These are phyloP conservation scores for Mucor velutinosus DNA, from an alignment of 371 early-diverging fungal genomes.

Conservation along the genomic window DNA sequence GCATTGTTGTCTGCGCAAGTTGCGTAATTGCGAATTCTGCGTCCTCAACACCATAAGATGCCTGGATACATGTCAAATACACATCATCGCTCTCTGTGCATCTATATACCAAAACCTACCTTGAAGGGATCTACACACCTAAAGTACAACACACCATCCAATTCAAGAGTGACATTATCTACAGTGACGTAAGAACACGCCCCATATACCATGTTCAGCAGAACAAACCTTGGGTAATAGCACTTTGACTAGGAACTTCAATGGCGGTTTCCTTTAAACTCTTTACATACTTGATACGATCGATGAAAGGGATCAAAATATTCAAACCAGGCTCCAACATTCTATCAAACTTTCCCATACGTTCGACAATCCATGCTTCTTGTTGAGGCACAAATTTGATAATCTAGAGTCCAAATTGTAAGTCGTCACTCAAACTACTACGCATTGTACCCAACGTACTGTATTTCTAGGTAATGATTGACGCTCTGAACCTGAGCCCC, in stretches of 20 bases:
- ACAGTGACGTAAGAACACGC: not conserved
- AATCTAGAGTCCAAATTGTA: conserved; percentile 43
- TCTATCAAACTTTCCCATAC: conserved; percentile 85
- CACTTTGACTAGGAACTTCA: conserved; percentile 92
- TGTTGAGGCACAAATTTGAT: conserved; percentile 98
- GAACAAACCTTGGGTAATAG: conserved; percentile 83
- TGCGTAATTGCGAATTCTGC: conserved; percentile 95
- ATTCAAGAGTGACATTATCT: conserved; percentile 95
- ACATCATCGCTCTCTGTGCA: not conserved
- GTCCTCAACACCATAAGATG: conserved; percentile 96
- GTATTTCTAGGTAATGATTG: conserved; percentile 56
- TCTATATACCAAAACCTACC: conserved; percentile 31
- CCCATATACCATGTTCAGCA: not conserved
- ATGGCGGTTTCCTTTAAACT: conserved; percentile 95
- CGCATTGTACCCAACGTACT: conserved; percentile 22
- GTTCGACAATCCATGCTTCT: conserved; percentile 93
- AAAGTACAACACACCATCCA: conserved; percentile 97
- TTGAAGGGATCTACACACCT: conserved; percentile 93
- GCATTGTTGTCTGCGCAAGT: conserved; percentile 98
- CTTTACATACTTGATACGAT: conserved; percentile 90
- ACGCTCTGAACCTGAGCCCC: conserved; percentile 40
- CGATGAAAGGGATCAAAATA: conserved; percentile 86
- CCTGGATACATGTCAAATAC: conserved; percentile 39
- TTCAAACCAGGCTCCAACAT: conserved; percentile 92
- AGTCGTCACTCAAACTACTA: not conserved